Base-by-base conservation (phyloP, 106 monocot genomes). In the Hemerocallis citrina region DNA sequence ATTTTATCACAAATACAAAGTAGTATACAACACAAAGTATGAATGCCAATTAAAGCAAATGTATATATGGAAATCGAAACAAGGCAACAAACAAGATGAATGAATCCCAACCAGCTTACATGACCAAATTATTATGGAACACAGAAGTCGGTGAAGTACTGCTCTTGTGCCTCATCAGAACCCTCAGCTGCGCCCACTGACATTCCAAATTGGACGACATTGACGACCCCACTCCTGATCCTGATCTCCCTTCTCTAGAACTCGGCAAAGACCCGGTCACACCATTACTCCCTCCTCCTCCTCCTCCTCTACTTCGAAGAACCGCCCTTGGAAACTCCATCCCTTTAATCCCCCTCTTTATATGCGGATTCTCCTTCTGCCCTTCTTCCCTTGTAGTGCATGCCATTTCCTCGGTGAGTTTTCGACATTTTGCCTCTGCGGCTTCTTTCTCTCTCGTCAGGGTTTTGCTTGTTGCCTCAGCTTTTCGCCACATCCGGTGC, bases 281-380 rank as follows among this genome's bases (percentile, higher is more conserved):
- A n/a, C n/a, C n/a, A n/a, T n/a, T n/a, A n/a, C n/a, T n/a, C n/a
- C n/a, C n/a, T n/a, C n/a, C n/a, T n/a, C n/a, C n/a, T n/a, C n/a
- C n/a, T n/a, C n/a, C n/a, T 15, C 30, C 29, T 19, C 32, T 11
- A 0, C 28, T 4, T 20, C 74, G 68, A 30, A 49, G 54, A 10
- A 68, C 49, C 38, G 75, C 67, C 55, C 50, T 72, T 2, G 85
- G 79, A 51, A 93, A 93, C 74, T 93, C 93, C 52, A 89, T 73
- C 34, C 93, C 93, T 59, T 78, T 83, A 49, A 93, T 93, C 46
- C 85, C 93, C 16, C 93, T 82, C 62, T 46, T 74, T n/a, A 93
- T 93, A 27, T 93, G 93, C 16, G 89, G 93, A 59, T 93, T 93
- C 82, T 85, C 89, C n/a, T n/a, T n/a, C n/a, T n/a, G n/a, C n/a